Evolutionary conservation across 768 basidiomycete genomes (phyloP), one percentile per base, ranked within the genome.

Genomic region (Termitomyces sp.): DNA sequence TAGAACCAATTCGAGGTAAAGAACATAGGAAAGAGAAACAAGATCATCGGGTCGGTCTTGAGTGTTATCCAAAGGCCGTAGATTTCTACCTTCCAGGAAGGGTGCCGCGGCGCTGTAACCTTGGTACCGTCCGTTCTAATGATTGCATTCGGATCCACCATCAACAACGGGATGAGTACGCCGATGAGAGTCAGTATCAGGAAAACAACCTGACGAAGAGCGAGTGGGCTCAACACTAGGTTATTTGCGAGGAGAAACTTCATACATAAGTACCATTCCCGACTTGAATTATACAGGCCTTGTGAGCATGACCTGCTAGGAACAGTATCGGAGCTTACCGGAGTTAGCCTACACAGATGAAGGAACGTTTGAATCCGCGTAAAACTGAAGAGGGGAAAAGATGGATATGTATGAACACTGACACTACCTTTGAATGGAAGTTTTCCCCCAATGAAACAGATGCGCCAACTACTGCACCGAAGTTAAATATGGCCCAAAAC

Each of bases 1-100:
- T 91, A 91, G 71, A 91, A 91, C 81, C 87, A 91, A 68, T 91
- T 91, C 42, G 85, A 87, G 8, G 87, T 82, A 54, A 91, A 82
- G 70, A 92, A 91, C 85, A 92, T 88, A 12, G 91, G 91, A 75
- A 93, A 89, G 19, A 92, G 78, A 4, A 90, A 71, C 15, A 91
- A 58, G 62, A 94, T 82, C 71, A 78, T 75, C 0, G 87, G 88
- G 64, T 93, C 91, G 12, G 80, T 85, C 55, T 73, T 78, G 44
- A 94, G 73, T 2, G 86, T 81, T 46, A 86, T 62, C 71, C 79
- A 90, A 21, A 93, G 78, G 11, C 85, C 85, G 58, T 77, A 76
- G 52, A 93, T 72, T 67, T 93, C 91, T 19, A 78, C 76, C 65
- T 81, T 88, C 89, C 90, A 92, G 2, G 87, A 87, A 17, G 89